Evolutionary conservation across 2,329 filamentous ascomycete species (phyloP), one percentile per base, ranked within the genome.

Genomic region (Dactylellina leptospora): DNA sequence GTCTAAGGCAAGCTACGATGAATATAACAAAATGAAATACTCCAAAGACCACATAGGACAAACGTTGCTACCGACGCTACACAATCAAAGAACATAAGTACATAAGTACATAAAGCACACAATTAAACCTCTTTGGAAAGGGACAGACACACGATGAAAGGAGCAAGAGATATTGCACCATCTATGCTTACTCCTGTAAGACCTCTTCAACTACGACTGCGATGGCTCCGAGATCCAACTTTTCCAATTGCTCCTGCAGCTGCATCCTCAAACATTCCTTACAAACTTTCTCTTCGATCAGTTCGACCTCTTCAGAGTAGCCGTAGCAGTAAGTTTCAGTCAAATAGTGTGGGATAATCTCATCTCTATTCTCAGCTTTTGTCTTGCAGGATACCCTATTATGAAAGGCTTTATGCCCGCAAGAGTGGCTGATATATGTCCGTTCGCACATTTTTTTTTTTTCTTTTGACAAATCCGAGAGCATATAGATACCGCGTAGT

Each of bases 371-470:
- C 13, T 51, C 45, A 1, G 13, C 9, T n/a, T 51, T 20, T 1
- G 62, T 44, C n/a, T 59, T 42, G 33, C 62, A 66, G 22, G 62
- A 59, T 1, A 30, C 53, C 5, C 45, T 54, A n/a, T 38, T 66
- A 30, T 56, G 23, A 22, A 66, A 40, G 8, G 25, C 22, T 3
- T 22, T 42, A 42, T 66, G 61, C 4, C 61, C 51, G 33, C 51
- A 56, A 25, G 10, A 30, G 20, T 66, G 54, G 4, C 51, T n/a
- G 6, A 66, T 25, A 36, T 50, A 44, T 4, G 62, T 66, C 53
- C 45, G 20, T 58, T 66, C 44, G 18, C 62, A 66, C 62, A 66
- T 66, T 9, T 22, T 51, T 20, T 3, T 20, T n/a, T n/a, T n/a
- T n/a, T n/a, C n/a, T n/a, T n/a, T n/a, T n/a, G n/a, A n/a, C n/a